phyloP scores from a whole-genome alignment of 2,329 filamentous ascomycete genomes.

The Penicillium decumbens region DNA sequence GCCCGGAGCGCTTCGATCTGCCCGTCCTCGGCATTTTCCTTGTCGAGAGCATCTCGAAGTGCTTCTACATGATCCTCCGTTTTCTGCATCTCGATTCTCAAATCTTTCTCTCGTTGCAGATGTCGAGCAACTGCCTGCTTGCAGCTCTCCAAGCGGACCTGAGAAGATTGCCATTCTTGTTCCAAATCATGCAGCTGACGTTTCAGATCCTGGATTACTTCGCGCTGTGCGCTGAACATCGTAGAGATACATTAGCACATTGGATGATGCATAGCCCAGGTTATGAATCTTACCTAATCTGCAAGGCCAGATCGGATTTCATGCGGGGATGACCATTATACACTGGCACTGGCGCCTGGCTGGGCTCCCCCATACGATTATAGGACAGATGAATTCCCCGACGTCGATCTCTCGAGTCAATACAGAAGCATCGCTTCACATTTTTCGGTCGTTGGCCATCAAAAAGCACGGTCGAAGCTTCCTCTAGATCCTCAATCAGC shows the following conservation, averaged over 20 bases:
- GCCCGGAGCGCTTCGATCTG: conserved; percentile 56
- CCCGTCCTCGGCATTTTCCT: conserved; percentile 59
- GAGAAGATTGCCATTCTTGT: conserved; percentile 46
- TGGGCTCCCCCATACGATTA: conserved; percentile 47
- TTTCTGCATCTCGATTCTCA: conserved; percentile 55
- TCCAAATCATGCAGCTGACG: conserved; percentile 53
- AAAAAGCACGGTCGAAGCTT: conserved; percentile 68
- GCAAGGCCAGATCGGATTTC: conserved; percentile 68
- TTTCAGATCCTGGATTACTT: conserved; percentile 51
- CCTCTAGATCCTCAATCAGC: conserved; percentile 62
- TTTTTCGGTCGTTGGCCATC: conserved; percentile 59
- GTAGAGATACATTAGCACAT: conserved; percentile 3
- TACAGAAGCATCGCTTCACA: conserved; percentile 60
- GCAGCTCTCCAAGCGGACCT: conserved; percentile 49
- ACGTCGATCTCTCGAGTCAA: conserved; percentile 61
- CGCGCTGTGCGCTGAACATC: conserved; percentile 41
- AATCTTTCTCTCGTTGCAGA: conserved; percentile 42
- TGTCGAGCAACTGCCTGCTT: conserved; percentile 50
- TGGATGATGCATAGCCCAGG: neutral
- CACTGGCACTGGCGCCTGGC: conserved; percentile 51
- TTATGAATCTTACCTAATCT: conserved; percentile 49
- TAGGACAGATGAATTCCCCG: conserved; percentile 59
- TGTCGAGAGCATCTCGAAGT: conserved; percentile 61
- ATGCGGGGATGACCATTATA: conserved; percentile 62
- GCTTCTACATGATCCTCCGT: conserved; percentile 60